These are phyloP conservation scores for Penicillium thymicola DNA, from an alignment of 2,329 filamentous ascomycete genomes.

Conservation along the genomic window DNA sequence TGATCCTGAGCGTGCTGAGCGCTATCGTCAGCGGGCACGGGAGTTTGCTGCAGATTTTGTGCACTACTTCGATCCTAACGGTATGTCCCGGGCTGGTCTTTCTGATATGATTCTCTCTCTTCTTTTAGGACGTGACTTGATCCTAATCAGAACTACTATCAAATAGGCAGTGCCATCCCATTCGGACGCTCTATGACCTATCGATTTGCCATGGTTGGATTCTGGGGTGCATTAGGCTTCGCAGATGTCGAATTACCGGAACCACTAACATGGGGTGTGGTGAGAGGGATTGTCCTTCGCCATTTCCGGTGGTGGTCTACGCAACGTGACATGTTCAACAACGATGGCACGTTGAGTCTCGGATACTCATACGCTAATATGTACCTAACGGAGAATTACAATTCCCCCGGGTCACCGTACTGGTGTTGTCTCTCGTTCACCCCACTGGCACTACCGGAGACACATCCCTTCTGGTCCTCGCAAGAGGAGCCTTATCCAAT, in stretches of 20 bases:
- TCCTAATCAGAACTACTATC: background rate
- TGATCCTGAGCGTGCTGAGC: constrained; percentile 63
- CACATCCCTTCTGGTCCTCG: constrained; percentile 72
- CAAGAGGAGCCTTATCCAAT: constrained; percentile 61
- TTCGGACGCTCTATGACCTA: constrained; percentile 77
- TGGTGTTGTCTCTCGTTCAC: constrained; percentile 79
- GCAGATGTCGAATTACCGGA: constrained; percentile 69
- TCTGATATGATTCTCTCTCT: background rate
- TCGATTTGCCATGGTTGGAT: constrained; percentile 80
- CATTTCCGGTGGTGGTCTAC: constrained; percentile 78
- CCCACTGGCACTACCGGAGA: constrained; percentile 64
- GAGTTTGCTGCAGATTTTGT: constrained; percentile 67
- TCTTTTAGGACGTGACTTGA: background rate
- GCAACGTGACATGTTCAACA: constrained; percentile 70
- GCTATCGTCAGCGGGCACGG: constrained; percentile 67
- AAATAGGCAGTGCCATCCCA: constrained; percentile 61
- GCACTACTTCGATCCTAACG: constrained; percentile 72
- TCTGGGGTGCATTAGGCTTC: constrained; percentile 76
- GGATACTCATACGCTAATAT: constrained; percentile 78
- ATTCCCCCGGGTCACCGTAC: constrained; percentile 69
- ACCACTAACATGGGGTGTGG: constrained; percentile 73
- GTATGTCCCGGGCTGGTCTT: constrained; percentile 21
- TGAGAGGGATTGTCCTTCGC: constrained; percentile 71
- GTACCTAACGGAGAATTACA: constrained; percentile 81
- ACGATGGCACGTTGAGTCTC: constrained; percentile 70